Evolutionary conservation across 352 stramenopile genomes (phyloP).

Genomic region (Blastocystis sp.): DNA sequence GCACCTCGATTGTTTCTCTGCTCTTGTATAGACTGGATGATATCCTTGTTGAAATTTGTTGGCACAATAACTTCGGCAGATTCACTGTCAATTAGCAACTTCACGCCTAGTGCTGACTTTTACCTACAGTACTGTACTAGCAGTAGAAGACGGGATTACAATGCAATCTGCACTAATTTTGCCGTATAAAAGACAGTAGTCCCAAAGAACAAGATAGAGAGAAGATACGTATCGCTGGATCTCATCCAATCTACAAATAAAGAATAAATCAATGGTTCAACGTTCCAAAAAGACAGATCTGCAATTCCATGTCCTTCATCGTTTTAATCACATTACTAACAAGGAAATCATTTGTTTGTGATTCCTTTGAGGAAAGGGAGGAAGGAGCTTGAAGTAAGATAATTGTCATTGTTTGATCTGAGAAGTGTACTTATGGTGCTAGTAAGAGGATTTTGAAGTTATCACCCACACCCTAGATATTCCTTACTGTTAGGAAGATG

Average conservation of each 20-base stretch:
- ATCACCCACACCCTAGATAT: too few relatives aligned
- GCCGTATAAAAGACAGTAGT: slow-evolving; percentile 28
- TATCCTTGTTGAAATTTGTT: neutral
- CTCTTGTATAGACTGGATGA: neutral
- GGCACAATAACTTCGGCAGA: neutral
- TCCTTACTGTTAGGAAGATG: too few relatives aligned
- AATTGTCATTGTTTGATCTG: neutral
- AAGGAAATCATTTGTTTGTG: slow-evolving; percentile 4
- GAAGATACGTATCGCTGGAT: slow-evolving; percentile 44
- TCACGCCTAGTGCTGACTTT: neutral
- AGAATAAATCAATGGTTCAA: neutral
- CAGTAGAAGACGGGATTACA: neutral
- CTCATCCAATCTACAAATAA: neutral
- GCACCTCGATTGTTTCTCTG: neutral
- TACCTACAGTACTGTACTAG: neutral
- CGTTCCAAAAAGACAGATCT: slow-evolving; percentile 17
- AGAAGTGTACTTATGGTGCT: neutral
- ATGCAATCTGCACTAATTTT: slow-evolving; percentile 10
- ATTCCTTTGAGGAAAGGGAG: neutral
- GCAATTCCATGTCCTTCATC: neutral
- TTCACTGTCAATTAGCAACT: neutral
- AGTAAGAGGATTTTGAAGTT: neutral
- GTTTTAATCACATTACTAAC: neutral
- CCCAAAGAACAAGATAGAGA: slow-evolving; percentile 41
- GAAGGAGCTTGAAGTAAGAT: slow-evolving; percentile 4